phyloP scores from a whole-genome alignment of 129 eudicot species.

The Deinandra increscens region DNA sequence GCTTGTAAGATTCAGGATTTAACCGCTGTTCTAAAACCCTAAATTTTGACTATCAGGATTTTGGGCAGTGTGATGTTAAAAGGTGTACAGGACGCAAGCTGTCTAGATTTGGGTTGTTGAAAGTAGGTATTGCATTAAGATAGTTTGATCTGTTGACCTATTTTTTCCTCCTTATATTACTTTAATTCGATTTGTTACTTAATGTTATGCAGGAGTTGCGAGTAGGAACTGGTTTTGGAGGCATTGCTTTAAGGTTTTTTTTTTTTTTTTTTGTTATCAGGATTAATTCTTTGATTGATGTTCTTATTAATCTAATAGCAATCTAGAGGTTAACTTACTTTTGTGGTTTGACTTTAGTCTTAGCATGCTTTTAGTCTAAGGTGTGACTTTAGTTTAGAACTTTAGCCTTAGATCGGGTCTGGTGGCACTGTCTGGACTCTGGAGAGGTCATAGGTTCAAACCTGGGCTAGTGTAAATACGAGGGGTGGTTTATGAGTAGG shows the following conservation, averaged over 20 bases:
- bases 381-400: too few species aligned
- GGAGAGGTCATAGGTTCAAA: too few species aligned
- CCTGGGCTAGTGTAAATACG: too few species aligned
- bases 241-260: constrained; percentile 72
- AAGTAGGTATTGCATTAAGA: constrained; percentile 47
- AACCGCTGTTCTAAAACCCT: constrained; percentile 2
- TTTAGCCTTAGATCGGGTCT: too few species aligned
- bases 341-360: too few species aligned
- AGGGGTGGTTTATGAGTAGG: too few species aligned
- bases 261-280: too few species aligned
- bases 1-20: constrained; percentile 9
- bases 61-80: constrained; percentile 97
- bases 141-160: not conserved
- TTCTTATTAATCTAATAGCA: not conserved
- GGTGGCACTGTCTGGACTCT: too few species aligned
- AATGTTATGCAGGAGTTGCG: constrained; percentile 72
- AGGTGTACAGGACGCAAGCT: constrained; percentile 98
- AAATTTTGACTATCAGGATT: constrained; percentile 52
- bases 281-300: not conserved
- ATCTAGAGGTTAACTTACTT: not conserved
- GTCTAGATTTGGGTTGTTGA: constrained; percentile 77
- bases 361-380: too few species aligned
- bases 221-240: constrained; percentile 90
- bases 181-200: constrained; percentile 15
- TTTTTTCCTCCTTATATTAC: not conserved